A percentile compares a stretch with the other conserved stretches of the same genome.
Evolutionary conservation across 257 asterid genomes (phyloP).

Genomic region (Henckelia pumila): DNA sequence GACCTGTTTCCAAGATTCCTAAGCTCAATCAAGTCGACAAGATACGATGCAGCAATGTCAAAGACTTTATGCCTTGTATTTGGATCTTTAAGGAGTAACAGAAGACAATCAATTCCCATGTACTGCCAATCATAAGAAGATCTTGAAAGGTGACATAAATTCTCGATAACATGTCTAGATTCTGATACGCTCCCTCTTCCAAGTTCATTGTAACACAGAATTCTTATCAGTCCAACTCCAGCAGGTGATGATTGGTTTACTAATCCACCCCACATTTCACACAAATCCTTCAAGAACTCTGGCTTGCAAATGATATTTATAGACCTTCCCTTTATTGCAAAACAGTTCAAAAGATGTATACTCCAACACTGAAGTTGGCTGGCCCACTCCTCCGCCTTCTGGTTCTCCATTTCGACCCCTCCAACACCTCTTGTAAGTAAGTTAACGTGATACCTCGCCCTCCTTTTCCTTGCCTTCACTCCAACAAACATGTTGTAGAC

Average conservation of each 20-base stretch:
- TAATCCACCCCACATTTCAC: constrained; percentile 80
- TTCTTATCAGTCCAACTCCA: constrained; percentile 63
- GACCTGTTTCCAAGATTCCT: constrained; percentile 46
- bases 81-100: constrained; percentile 63
- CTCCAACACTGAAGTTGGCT: constrained; percentile 86
- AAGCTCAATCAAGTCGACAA: constrained; percentile 64
- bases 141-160: constrained; percentile 60
- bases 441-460: constrained; percentile 47
- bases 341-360: constrained; percentile 69
- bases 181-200: constrained; percentile 61
- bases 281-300: constrained; percentile 45
- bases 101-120: constrained; percentile 75
- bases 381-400: constrained; percentile 89
- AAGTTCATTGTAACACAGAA: constrained; percentile 52
- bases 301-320: constrained; percentile 52
- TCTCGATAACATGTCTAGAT: constrained; percentile 42
- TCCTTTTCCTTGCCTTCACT: constrained; percentile 35
- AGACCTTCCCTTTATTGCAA: constrained; percentile 58
- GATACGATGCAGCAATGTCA: constrained; percentile 32
- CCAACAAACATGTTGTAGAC: constrained; percentile 58
- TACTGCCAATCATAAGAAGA: constrained; percentile 90
- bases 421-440: constrained; percentile 68
- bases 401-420: constrained; percentile 56
- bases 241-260: constrained; percentile 59
- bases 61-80: constrained; percentile 46